Percentiles rank a stretch among this genome's conserved stretches.
phyloP scores from a whole-genome alignment of 2,329 filamentous ascomycete genomes.

The Ophiocordyceps camponoti-rufipedis region DNA sequence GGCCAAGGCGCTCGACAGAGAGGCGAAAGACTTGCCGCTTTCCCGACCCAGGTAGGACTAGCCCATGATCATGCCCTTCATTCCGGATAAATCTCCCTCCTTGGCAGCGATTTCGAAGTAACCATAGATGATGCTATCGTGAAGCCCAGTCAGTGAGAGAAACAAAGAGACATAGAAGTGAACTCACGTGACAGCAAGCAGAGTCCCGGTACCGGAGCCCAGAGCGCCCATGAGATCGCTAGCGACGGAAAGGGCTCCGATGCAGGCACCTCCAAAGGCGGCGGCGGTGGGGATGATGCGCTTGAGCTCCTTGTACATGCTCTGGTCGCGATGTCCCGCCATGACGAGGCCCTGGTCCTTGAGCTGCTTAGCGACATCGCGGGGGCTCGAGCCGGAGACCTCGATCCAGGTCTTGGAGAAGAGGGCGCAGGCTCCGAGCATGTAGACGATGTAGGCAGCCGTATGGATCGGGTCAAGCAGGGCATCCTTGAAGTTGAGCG shows the following conservation, averaged over 20 bases:
- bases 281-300: conserved; percentile 96
- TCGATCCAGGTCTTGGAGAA: conserved; percentile 99
- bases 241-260: conserved; percentile 88
- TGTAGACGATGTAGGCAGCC: conserved; percentile 86
- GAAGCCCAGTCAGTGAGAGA: background rate
- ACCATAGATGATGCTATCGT: conserved; percentile 79
- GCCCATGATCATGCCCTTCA: conserved; percentile 58
- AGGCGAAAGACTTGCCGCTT: background rate
- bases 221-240: conserved; percentile 92
- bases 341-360: conserved; percentile 99
- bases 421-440: conserved; percentile 91
- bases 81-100: conserved; percentile 82
- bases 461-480: conserved; percentile 96
- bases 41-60: conserved; percentile 16
- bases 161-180: conserved; percentile 20
- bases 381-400: conserved; percentile 91
- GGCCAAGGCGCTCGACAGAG: background rate
- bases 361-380: conserved; percentile 97
- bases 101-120: conserved; percentile 99
- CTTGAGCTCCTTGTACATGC: conserved; percentile 99
- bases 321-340: conserved; percentile 98
- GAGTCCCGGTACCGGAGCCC: conserved; percentile 91
- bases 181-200: conserved; percentile 97
- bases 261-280: conserved; percentile 96
- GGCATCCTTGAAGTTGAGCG: conserved; percentile 92